Conservation (phyloP, 371 early-diverging fungal species). For the Neoconidiobolus thromboides region DNA sequence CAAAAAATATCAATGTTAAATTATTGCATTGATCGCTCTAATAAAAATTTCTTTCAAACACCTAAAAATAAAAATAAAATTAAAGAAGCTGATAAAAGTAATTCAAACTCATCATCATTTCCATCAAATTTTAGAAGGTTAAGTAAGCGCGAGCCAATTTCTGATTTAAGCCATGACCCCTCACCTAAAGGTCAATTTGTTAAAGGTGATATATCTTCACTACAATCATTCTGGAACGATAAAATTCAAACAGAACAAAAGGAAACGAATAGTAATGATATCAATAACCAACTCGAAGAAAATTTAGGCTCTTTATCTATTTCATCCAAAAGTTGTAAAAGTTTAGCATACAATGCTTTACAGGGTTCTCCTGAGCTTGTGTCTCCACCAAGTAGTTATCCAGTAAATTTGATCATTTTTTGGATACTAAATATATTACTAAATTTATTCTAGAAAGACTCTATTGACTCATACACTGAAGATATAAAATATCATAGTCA, state of each 20-base stretch:
- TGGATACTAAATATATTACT: neutral
- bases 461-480: neutral
- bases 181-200: conserved; percentile 1
- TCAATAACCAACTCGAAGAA: neutral
- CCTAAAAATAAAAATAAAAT: conserved; percentile 9
- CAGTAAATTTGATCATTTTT: neutral
- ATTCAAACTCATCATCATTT: neutral
- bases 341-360: neutral
- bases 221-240: neutral
- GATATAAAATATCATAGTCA: neutral
- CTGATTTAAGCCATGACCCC: neutral
- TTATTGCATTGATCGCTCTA: conserved; percentile 42
- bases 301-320: neutral
- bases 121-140: neutral
- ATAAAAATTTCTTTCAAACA: conserved; percentile 7
- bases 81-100: conserved; percentile 10
- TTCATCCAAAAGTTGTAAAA: too few relatives aligned
- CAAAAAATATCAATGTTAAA: conserved; percentile 88
- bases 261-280: neutral
- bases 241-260: neutral
- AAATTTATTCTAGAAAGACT: neutral
- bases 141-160: neutral
- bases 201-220: conserved; percentile 1
- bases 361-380: conserved; percentile 2
- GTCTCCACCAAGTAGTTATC: conserved; percentile 3